These are phyloP conservation scores for Calonectria crousiana DNA, from an alignment of 2,329 filamentous ascomycete genomes.

Conservation along the genomic window DNA sequence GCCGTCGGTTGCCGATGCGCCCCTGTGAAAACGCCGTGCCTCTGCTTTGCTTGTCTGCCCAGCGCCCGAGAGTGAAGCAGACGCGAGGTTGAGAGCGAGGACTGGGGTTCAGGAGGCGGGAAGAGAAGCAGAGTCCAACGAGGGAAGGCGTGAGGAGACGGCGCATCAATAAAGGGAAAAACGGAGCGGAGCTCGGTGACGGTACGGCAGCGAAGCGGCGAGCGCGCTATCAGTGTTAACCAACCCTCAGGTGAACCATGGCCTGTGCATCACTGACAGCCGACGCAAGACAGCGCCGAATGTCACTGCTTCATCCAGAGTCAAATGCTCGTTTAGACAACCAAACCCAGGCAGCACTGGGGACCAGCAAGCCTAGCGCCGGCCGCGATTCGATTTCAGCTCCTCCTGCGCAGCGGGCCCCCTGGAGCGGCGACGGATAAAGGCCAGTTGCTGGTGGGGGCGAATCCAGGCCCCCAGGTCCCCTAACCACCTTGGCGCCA, in stretches of 20 bases:
- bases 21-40: neutral
- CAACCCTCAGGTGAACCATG: constrained; percentile 10
- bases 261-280: constrained; percentile 17
- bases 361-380: constrained; percentile 10
- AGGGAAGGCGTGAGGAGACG: constrained; percentile 2
- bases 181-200: constrained; percentile 5
- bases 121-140: neutral
- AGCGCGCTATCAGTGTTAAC: constrained; percentile 9
- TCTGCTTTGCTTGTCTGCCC: neutral
- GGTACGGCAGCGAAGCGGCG: neutral
- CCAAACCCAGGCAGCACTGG: constrained; percentile 2
- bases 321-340: constrained; percentile 10
- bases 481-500: constrained; percentile 18
- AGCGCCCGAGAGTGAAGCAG: neutral
- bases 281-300: neutral
- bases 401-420: constrained; percentile 9
- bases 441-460: constrained; percentile 11
- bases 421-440: neutral
- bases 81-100: neutral
- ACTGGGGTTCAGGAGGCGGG: neutral
- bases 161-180: constrained; percentile 7
- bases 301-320: constrained; percentile 5
- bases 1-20: neutral
- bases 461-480: constrained; percentile 5
- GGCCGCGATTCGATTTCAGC: constrained; percentile 10